phyloP scores from a whole-genome alignment of 805 yeast species.

The Schizosaccharomyces osmophilus region DNA sequence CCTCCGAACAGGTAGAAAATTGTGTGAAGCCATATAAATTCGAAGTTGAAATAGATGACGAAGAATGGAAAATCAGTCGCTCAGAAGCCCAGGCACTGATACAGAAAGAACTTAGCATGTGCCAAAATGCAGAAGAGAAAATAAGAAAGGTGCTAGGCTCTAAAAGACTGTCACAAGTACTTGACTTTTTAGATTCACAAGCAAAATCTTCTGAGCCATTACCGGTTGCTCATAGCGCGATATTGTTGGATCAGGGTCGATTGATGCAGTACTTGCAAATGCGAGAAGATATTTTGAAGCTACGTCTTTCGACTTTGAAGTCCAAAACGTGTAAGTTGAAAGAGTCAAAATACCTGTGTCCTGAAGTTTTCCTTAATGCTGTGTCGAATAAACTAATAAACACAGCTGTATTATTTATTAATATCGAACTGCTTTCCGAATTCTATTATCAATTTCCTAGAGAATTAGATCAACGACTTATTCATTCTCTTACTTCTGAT shows the following conservation, averaged over 20 bases:
- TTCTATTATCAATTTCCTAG: conserved; percentile 91
- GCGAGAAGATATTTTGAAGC: conserved; percentile 39
- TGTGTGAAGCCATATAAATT: conserved; percentile 94
- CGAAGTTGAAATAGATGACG: conserved; percentile 84
- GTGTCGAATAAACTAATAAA: conserved; percentile 78
- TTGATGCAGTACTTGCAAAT: conserved; percentile 50
- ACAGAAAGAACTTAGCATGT: conserved; percentile 68
- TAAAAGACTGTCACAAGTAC: conserved; percentile 58
- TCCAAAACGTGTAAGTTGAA: conserved; percentile 53
- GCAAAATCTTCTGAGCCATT: conserved; percentile 5
- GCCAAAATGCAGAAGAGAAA: conserved; percentile 34
- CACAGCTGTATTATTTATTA: conserved; percentile 76
- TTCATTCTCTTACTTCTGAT: conserved; percentile 36
- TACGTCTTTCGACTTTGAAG: conserved; percentile 55
- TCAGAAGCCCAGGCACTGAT: conserved; percentile 51
- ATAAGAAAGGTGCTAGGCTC: conserved; percentile 48
- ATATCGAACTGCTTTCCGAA: conserved; percentile 81
- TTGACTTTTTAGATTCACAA: conserved; percentile 28
- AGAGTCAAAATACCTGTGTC: conserved; percentile 71
- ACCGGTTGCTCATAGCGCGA: conserved; percentile 31
- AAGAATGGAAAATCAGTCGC: conserved; percentile 71
- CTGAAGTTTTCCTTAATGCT: conserved; percentile 78
- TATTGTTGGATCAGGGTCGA: conserved; percentile 35
- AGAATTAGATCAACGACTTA: conserved; percentile 58
- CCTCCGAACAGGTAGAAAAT: conserved; percentile 96